Evolutionary conservation across 1,284 basidiomycete genomes (phyloP).

Genomic region (Tremellales sp.): DNA sequence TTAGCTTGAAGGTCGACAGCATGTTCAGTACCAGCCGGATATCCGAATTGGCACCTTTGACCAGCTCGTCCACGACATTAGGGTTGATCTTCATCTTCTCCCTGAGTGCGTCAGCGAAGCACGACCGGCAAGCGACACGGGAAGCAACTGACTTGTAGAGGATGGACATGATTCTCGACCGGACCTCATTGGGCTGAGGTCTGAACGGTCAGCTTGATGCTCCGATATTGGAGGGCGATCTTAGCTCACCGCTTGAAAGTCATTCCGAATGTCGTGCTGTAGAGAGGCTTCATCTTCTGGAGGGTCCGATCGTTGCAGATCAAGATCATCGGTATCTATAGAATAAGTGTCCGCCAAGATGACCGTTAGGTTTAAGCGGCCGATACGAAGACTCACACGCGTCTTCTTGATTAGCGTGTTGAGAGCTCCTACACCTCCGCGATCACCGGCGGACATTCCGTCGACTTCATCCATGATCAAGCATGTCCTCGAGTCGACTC

Average conservation of each 20-base stretch:
- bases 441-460: constrained; percentile 96
- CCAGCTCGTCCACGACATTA: constrained; percentile 88
- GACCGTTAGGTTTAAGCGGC: neutral
- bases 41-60: constrained; percentile 84
- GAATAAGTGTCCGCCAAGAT: neutral
- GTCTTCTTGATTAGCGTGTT: constrained; percentile 91
- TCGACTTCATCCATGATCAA: constrained; percentile 99
- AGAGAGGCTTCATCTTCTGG: constrained; percentile 87
- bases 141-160: constrained; percentile 66
- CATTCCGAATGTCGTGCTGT: constrained; percentile 68
- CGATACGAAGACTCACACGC: constrained; percentile 55
- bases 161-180: constrained; percentile 84
- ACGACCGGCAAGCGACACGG: neutral
- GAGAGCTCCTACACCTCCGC: constrained; percentile 91
- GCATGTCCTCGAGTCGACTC: constrained; percentile 73
- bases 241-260: constrained; percentile 65
- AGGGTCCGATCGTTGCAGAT: constrained; percentile 88
- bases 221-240: neutral
- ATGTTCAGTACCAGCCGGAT: constrained; percentile 96
- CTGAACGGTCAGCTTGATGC: constrained; percentile 49
- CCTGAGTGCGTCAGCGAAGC: constrained; percentile 50
- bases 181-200: constrained; percentile 67
- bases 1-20: constrained; percentile 92
- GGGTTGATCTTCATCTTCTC: constrained; percentile 88
- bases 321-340: constrained; percentile 90